Base-by-base conservation (phyloP, 106 monocot genomes). In the Phalaenopsis aphrodite region DNA sequence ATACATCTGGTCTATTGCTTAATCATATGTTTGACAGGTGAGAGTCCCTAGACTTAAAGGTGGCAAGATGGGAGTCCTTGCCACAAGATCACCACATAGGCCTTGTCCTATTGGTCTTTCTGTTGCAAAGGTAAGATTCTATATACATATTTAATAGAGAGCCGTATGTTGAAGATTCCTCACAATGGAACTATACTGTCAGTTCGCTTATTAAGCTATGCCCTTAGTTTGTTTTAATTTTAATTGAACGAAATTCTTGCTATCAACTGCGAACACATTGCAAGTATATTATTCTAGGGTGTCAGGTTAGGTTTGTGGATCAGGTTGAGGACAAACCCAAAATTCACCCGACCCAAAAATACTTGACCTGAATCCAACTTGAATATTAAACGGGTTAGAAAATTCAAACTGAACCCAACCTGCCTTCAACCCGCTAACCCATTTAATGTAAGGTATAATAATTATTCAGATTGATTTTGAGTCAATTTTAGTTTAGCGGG, bases 91-190 rank as follows among this genome's bases (percentile, higher is more conserved):
- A 21, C 98, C 98, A 42, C 98, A 98, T 82, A 79, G 98, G 36
- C 98, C 98, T 75, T 91, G 94, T 87, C 98, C 98, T 30, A 90
- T 98, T 83, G 98, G 98, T 81, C 92, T 98, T 46, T 89, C 90
- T 75, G 94, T 94, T 84, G 98, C 98, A 64, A 98, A 98, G 90
- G 98, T 93, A 88, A 85, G n/a, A 76, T 74, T 74, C 12, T 71
- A 30, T 30, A 38, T 3, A 71, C 41, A 8, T 39, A 39, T 71
- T 64, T 69, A n/a, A 69, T 69, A 2, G 69, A 12, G 37, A 69
- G 69, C 37, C 3, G 30, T 66, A 66, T 4, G 7, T 24, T 66
- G n/a, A 66, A 23, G 66, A 23, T 66, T 24, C 0, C 24, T 18
- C 24, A 23, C 24, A 36, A 12, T 69, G 69, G 9, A 69, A 69